phyloP scores from a whole-genome alignment of 2,329 filamentous ascomycete species.

The Pyricularia sp. region DNA sequence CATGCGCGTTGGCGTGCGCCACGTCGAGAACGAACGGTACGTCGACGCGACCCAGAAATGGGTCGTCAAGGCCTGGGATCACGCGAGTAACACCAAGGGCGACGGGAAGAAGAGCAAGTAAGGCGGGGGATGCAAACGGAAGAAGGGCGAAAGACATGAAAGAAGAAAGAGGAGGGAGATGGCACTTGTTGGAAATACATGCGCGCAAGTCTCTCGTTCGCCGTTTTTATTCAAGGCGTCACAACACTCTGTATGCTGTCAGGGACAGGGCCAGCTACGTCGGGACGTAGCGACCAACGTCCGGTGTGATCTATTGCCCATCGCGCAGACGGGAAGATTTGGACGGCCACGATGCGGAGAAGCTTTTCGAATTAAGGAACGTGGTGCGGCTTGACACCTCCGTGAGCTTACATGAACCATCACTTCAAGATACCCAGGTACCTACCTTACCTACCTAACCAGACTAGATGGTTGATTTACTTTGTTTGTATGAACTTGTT shows the following conservation, averaged over 20 bases:
- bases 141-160: not conserved
- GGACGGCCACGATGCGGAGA: not conserved
- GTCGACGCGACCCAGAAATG: constrained; percentile 60
- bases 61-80: constrained; percentile 53
- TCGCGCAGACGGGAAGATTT: not conserved
- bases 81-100: constrained; percentile 17
- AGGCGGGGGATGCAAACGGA: not conserved
- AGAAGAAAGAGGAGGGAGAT: not conserved
- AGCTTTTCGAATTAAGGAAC: not conserved
- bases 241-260: not conserved
- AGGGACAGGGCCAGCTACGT: not conserved
- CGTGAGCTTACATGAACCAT: not conserved
- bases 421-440: not conserved
- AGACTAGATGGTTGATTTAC: not conserved
- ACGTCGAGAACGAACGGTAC: constrained; percentile 55
- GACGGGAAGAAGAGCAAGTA: constrained; percentile 15
- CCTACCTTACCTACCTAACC: not conserved
- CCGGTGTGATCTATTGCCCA: not conserved
- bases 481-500: not conserved
- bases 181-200: not conserved
- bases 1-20: constrained; percentile 56
- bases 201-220: not conserved
- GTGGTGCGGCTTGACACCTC: not conserved
- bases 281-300: not conserved
- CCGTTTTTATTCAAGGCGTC: not conserved